Percentiles rank a stretch among this genome's conserved stretches.
These are phyloP conservation scores for Dichomitus squalens DNA, from an alignment of 1,284 basidiomycete species.

Conservation along the genomic window DNA sequence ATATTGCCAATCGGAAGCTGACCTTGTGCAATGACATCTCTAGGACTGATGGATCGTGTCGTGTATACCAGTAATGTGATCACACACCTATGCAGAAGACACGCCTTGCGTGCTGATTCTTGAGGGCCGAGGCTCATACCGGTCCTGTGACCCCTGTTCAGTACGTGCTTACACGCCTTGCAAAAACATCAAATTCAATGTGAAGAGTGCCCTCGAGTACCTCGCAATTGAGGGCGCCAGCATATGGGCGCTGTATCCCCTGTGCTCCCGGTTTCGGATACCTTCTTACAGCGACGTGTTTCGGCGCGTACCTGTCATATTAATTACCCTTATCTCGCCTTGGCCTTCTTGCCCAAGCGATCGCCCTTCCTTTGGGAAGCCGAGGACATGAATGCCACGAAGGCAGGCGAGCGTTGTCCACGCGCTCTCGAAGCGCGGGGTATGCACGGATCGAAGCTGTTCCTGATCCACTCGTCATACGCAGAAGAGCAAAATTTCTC, in stretches of 20 bases:
- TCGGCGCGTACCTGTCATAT: background rate
- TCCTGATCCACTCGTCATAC: background rate
- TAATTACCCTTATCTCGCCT: background rate
- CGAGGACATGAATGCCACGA: no score
- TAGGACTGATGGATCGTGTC: conserved; percentile 22
- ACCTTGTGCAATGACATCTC: background rate
- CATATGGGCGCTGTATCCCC: background rate
- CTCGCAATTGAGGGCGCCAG: no score
- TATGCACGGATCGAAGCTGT: background rate
- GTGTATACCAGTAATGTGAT: background rate
- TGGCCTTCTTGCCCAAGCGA: background rate
- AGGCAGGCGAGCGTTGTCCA: background rate
- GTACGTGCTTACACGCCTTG: no score
- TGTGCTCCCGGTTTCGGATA: no score
- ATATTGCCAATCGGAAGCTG: background rate
- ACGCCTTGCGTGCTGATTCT: no score
- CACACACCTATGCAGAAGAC: background rate
- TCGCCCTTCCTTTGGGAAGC: no score
- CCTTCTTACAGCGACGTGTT: no score
- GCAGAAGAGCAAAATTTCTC: background rate
- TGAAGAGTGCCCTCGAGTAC: no score
- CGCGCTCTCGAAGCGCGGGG: background rate
- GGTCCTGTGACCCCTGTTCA: no score
- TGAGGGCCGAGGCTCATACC: no score
- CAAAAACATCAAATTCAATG: no score